These are phyloP conservation scores for Dalbergia oliveri DNA, from an alignment of 306 rosid genomes.

Conservation along the genomic window DNA sequence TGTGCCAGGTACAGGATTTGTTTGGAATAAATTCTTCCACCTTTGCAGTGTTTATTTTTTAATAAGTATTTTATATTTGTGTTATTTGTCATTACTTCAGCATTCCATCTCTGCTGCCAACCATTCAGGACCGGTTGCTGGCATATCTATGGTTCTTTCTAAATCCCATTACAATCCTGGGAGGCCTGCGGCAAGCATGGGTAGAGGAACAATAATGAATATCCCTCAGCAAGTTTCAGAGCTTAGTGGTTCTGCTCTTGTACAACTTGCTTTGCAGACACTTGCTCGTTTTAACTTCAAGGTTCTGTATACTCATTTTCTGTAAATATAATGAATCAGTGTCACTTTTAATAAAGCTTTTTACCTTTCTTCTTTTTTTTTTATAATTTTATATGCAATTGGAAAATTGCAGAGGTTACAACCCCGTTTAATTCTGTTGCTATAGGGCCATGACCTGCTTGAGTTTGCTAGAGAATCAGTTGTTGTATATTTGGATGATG, in stretches of 20 bases:
- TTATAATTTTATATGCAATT: slow-evolving; percentile 17
- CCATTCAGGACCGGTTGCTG: slow-evolving; percentile 92
- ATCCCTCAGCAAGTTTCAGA: slow-evolving; percentile 79
- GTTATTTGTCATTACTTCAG: slow-evolving; percentile 57
- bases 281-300: slow-evolving; percentile 93
- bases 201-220: slow-evolving; percentile 68
- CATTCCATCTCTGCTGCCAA: slow-evolving; percentile 87
- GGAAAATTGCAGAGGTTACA: slow-evolving; percentile 26
- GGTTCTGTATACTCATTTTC: slow-evolving; percentile 61
- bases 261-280: slow-evolving; percentile 96
- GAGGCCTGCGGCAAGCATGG: slow-evolving; percentile 61
- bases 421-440: slow-evolving; percentile 44
- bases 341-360: slow-evolving; percentile 27
- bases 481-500: slow-evolving; percentile 94
- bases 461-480: slow-evolving; percentile 96
- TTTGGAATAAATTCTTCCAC: slow-evolving; percentile 26
- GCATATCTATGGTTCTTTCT: slow-evolving; percentile 91
- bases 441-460: slow-evolving; percentile 94
- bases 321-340: slow-evolving; percentile 25
- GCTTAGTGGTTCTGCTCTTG: slow-evolving; percentile 75
- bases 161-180: slow-evolving; percentile 79
- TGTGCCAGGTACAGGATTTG: slow-evolving; percentile 62
- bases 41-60: slow-evolving; percentile 32
- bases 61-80: slow-evolving; percentile 21
- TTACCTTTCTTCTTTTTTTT: slow-evolving; percentile 9